These are phyloP conservation scores for Begonia loranthoides DNA, from an alignment of 306 rosid species.

Conservation along the genomic window DNA sequence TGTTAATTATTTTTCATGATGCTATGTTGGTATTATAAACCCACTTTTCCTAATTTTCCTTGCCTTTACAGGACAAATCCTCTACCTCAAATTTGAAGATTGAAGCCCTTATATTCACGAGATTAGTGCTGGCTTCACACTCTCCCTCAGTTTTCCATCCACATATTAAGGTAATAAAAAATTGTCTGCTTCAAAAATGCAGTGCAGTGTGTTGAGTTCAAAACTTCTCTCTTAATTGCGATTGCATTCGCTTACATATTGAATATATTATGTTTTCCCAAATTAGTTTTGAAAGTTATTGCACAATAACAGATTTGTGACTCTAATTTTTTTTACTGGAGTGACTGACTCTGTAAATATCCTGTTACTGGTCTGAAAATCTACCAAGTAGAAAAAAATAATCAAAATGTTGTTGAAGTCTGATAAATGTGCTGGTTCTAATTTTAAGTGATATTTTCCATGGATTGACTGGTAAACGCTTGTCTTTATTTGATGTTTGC, in stretches of 20 bases:
- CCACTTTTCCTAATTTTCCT: constrained; percentile 4
- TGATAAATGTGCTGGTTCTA: no score
- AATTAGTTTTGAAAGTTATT: no score
- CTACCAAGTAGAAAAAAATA: no score
- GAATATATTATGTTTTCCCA: no score
- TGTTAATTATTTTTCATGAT: not conserved
- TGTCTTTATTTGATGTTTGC: no score
- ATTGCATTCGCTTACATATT: not conserved
- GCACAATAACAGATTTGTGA: no score
- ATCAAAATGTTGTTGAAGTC: no score
- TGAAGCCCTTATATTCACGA: constrained; percentile 83
- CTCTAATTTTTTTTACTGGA: no score
- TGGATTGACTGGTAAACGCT: no score
- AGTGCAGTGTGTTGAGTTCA: not conserved
- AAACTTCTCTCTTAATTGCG: not conserved
- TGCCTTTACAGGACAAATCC: constrained; percentile 62
- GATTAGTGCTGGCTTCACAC: constrained; percentile 88
- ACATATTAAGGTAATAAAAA: constrained; percentile 54
- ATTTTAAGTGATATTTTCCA: no score
- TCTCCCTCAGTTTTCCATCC: constrained; percentile 94
- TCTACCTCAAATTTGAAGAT: constrained; percentile 97
- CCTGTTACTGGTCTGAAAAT: no score
- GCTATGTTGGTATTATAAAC: constrained; percentile 1
- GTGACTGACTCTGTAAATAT: no score
- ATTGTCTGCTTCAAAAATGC: not conserved